phyloP scores from a whole-genome alignment of 2,329 filamentous ascomycete species.

The Diatrype stigma region DNA sequence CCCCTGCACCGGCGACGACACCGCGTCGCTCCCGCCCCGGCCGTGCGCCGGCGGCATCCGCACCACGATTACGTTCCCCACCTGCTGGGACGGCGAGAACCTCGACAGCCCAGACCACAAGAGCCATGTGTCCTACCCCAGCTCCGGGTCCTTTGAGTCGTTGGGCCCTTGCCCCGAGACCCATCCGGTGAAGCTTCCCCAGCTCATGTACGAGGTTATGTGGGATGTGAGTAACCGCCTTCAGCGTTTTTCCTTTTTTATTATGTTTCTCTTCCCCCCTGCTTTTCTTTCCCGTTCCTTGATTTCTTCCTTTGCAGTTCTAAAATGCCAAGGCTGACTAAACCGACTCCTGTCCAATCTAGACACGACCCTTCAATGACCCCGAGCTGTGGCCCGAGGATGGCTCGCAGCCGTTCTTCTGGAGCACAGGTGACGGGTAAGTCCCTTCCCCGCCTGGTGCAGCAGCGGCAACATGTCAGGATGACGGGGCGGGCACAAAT shows the following conservation, averaged over 20 bases:
- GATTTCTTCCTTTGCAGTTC: too few relatives aligned
- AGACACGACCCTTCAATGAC: constrained; percentile 26
- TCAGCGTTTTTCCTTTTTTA: too few relatives aligned
- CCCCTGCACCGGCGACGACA: constrained; percentile 33
- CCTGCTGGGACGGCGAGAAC: constrained; percentile 51
- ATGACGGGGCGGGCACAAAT: neutral
- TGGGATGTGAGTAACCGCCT: constrained; percentile 34
- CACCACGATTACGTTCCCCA: constrained; percentile 50
- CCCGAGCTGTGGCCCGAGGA: constrained; percentile 33
- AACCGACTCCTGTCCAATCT: neutral
- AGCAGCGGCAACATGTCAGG: too few relatives aligned
- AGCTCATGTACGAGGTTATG: constrained; percentile 35
- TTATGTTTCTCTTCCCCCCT: too few relatives aligned
- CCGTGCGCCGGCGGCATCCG: constrained; percentile 45
- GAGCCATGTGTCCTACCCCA: constrained; percentile 47
- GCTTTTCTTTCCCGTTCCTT: too few relatives aligned
- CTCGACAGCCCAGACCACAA: constrained; percentile 44
- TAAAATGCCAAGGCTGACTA: neutral
- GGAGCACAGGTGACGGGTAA: constrained; percentile 26
- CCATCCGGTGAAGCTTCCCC: constrained; percentile 35
- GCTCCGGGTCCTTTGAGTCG: constrained; percentile 25
- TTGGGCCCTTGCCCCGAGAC: constrained; percentile 32
- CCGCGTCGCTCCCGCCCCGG: constrained; percentile 43
- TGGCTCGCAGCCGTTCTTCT: constrained; percentile 31
- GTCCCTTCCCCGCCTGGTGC: too few relatives aligned